phyloP scores from a whole-genome alignment of 306 rosid species.

The Fagus crenata region DNA sequence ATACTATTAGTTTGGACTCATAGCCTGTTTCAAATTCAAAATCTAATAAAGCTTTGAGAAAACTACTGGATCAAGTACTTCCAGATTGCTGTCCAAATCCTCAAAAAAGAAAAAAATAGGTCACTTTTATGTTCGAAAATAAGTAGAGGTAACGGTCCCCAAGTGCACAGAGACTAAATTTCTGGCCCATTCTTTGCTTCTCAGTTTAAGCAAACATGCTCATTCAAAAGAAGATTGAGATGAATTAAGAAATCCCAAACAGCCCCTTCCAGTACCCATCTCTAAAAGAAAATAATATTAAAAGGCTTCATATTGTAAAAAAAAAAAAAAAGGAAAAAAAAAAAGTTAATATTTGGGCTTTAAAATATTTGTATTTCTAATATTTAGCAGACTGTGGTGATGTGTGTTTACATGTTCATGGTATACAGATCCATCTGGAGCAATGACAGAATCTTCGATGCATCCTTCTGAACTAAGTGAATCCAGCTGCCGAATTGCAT shows the following conservation, averaged over 20 bases:
- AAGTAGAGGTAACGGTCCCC: not conserved
- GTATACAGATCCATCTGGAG: conserved; percentile 71
- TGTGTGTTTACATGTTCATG: conserved; percentile 64
- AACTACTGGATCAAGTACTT: not conserved
- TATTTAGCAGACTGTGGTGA: conserved; percentile 1
- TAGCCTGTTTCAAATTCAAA: not conserved
- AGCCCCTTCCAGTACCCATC: not conserved
- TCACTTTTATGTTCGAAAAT: not conserved
- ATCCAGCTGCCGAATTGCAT: conserved; percentile 71
- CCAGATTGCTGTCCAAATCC: not conserved
- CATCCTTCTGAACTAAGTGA: conserved; percentile 68
- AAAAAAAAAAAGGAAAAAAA: too few species aligned
- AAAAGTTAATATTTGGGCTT: not conserved
- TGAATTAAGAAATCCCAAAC: not conserved
- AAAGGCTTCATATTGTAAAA: not conserved
- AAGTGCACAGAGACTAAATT: not conserved
- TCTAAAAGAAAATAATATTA: not conserved
- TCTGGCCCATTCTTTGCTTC: not conserved
- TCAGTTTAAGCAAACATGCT: not conserved
- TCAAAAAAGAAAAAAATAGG: not conserved
- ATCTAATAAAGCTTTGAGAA: conserved; percentile 18
- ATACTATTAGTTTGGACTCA: not conserved
- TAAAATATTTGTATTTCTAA: not conserved
- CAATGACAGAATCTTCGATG: conserved; percentile 71
- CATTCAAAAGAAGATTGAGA: not conserved